These are phyloP conservation scores for Sorghum bicolor DNA, from an alignment of 176 grass and related monocot species.

Conservation along the genomic window DNA sequence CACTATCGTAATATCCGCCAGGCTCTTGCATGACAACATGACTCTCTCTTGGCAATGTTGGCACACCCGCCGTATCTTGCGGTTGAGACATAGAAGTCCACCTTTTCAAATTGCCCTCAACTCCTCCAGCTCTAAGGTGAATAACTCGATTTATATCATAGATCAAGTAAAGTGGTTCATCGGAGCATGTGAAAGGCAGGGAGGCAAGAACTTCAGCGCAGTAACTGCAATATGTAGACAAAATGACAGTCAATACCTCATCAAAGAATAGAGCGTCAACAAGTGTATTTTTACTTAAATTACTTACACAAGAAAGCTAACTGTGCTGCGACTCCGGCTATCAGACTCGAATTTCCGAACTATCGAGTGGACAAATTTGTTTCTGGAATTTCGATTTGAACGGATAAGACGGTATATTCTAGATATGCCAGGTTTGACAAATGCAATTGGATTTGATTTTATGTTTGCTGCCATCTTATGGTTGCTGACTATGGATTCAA, in stretches of 20 bases:
- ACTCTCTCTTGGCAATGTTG: conserved; percentile 24
- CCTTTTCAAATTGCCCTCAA: conserved; percentile 88
- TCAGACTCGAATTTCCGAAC: conserved; percentile 79
- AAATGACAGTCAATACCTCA: conserved; percentile 24
- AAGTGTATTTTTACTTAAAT: conserved; percentile 18
- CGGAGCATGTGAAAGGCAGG: conserved; percentile 82
- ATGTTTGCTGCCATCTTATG: conserved; percentile 50
- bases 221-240: conserved; percentile 64
- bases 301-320: conserved; percentile 92
- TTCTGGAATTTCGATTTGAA: conserved; percentile 87
- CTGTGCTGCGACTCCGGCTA: conserved; percentile 48
- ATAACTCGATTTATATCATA: conserved; percentile 98
- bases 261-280: conserved; percentile 9
- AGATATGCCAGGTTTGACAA: conserved; percentile 84
- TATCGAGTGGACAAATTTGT: conserved; percentile 97
- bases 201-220: conserved; percentile 91
- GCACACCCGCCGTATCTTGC: conserved; percentile 16
- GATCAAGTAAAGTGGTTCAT: conserved; percentile 97
- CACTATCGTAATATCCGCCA: conserved; percentile 34
- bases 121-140: conserved; percentile 79
- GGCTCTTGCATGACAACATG: conserved; percentile 47
- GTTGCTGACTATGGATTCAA: conserved; percentile 65
- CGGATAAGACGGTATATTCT: conserved; percentile 91
- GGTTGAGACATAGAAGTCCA: conserved; percentile 80
- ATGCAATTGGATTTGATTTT: conserved; percentile 77